Percentiles rank a stretch among this genome's conserved stretches.
Conservation (phyloP, 345 rosid species). For the Salix arbutifolia region DNA sequence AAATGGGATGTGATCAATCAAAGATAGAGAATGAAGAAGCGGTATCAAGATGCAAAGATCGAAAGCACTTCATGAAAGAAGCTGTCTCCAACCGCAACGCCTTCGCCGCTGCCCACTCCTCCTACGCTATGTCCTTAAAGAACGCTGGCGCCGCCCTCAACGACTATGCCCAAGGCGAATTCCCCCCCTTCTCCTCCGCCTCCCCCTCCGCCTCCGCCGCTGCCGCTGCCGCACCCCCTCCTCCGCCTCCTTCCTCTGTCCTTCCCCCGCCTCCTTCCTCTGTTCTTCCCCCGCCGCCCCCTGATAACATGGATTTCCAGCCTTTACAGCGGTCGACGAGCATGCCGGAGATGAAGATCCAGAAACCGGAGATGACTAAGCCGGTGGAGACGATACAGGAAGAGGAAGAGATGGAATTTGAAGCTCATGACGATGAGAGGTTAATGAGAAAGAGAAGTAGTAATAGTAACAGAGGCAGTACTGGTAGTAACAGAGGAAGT, state of each 20-base stretch:
- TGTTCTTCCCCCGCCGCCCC: constrained; percentile 19
- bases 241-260: constrained; percentile 40
- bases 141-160: constrained; percentile 94
- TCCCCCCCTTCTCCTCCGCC: constrained; percentile 20
- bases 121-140: constrained; percentile 70
- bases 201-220: not conserved
- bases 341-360: constrained; percentile 77
- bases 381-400: constrained; percentile 52
- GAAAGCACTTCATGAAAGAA: constrained; percentile 65
- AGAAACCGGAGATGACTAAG: constrained; percentile 33
- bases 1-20: constrained; percentile 88
- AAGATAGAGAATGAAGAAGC: constrained; percentile 97
- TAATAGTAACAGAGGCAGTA: constrained; percentile 34
- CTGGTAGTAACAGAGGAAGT: constrained; percentile 14
- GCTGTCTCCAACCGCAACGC: constrained; percentile 78
- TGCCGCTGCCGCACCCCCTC: constrained; percentile 20
- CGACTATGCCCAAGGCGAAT: constrained; percentile 74
- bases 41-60: constrained; percentile 71
- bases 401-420: constrained; percentile 46
- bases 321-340: constrained; percentile 61
- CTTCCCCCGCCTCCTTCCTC: constrained; percentile 14
- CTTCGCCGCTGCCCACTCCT: constrained; percentile 93
- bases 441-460: constrained; percentile 58
- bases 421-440: constrained; percentile 37
- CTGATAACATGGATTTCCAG: not conserved